These are phyloP conservation scores for Gastrolobium bilobum DNA, from an alignment of 306 rosid genomes.

Conservation along the genomic window DNA sequence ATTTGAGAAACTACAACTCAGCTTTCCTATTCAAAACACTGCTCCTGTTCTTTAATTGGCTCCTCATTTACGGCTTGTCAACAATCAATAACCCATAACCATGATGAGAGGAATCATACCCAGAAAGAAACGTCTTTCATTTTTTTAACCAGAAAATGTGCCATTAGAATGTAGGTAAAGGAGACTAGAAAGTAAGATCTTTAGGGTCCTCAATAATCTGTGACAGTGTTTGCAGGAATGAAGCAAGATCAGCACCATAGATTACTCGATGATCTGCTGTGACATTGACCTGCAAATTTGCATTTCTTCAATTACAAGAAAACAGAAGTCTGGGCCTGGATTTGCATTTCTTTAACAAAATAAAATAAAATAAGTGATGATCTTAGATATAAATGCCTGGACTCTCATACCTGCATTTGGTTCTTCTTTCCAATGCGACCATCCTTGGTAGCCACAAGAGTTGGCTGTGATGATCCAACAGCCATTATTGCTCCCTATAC, in stretches of 20 bases:
- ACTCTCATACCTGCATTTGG: constrained; percentile 88
- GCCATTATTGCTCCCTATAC: constrained; percentile 99
- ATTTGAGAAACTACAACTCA: constrained; percentile 49
- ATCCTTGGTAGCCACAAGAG: constrained; percentile 86
- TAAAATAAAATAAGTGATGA: neutral
- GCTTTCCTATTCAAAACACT: constrained; percentile 50
- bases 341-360: constrained; percentile 18
- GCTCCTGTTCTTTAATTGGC: constrained; percentile 38
- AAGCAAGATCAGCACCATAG: constrained; percentile 92
- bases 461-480: constrained; percentile 87
- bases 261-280: constrained; percentile 99
- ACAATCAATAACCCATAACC: constrained; percentile 13
- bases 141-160: constrained; percentile 22
- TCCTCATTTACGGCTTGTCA: constrained; percentile 39
- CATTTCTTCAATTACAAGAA: constrained; percentile 42
- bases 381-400: constrained; percentile 14
- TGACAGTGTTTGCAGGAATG: constrained; percentile 93
- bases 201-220: constrained; percentile 91
- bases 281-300: constrained; percentile 80
- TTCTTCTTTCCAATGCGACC: constrained; percentile 90
- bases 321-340: constrained; percentile 26
- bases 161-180: constrained; percentile 33
- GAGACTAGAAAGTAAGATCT: constrained; percentile 89
- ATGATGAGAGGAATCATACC: constrained; percentile 33
- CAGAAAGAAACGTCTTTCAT: neutral